Evolutionary conservation across 1,139 yeast species (phyloP).

Genomic region (Zygoascus hellenicus): DNA sequence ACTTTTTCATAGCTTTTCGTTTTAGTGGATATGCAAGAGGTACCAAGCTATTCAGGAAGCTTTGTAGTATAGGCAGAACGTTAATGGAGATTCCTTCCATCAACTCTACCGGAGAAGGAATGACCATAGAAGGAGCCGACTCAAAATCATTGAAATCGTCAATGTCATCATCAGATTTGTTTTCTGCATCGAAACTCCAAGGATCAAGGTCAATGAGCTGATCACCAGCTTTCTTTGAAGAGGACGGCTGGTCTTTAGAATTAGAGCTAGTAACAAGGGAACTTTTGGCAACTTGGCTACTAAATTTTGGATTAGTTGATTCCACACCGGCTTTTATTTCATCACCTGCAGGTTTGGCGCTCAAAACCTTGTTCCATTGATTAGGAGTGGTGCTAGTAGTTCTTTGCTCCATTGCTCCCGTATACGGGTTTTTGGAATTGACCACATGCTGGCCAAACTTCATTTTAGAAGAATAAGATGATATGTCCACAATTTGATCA

Average conservation of each 20-base stretch:
- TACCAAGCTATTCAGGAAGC: slow-evolving; percentile 20
- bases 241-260: neutral
- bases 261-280: neutral
- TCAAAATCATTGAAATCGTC: slow-evolving; percentile 13
- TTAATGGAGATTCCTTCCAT: slow-evolving; percentile 16
- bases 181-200: slow-evolving; percentile 8
- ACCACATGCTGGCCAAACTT: slow-evolving; percentile 14
- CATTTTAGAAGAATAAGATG: slow-evolving; percentile 4
- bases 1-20: slow-evolving; percentile 24
- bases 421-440: slow-evolving; percentile 7
- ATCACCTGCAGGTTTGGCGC: slow-evolving; percentile 1
- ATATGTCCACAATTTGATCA: slow-evolving; percentile 7
- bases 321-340: too few species aligned
- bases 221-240: neutral
- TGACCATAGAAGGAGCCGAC: slow-evolving; percentile 11
- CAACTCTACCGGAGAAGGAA: slow-evolving; percentile 19
- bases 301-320: too few species aligned
- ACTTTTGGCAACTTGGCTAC: too few species aligned
- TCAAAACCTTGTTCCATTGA: slow-evolving; percentile 10
- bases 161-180: slow-evolving; percentile 1
- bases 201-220: slow-evolving; percentile 6
- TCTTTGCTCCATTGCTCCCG: slow-evolving; percentile 6
- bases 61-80: slow-evolving; percentile 19
- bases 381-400: slow-evolving; percentile 7
- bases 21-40: slow-evolving; percentile 23